These are phyloP conservation scores for Ceriops decandra DNA, from an alignment of 345 rosid genomes.

Conservation along the genomic window DNA sequence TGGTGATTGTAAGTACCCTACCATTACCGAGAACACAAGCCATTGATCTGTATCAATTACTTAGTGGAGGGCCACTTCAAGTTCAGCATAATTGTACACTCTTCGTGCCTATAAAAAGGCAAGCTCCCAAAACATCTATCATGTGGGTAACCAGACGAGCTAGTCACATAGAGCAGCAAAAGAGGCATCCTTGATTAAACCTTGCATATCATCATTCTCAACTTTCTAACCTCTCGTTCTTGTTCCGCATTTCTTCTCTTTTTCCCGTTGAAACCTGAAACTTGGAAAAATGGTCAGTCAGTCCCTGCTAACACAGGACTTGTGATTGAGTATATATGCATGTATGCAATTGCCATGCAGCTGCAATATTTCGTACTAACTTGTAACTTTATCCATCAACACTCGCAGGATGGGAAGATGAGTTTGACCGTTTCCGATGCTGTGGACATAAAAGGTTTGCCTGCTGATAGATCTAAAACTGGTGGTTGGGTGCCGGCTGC, in stretches of 20 bases:
- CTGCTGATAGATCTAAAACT: conserved; percentile 58
- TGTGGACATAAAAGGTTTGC: conserved; percentile 47
- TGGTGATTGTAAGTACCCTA: conserved; percentile 28
- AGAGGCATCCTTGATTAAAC: background rate
- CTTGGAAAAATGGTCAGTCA: conserved; percentile 27
- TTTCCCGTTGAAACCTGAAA: conserved; percentile 9
- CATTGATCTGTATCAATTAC: conserved; percentile 24
- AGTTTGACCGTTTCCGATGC: conserved; percentile 53
- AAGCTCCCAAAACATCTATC: conserved; percentile 14
- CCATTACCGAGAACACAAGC: conserved; percentile 23
- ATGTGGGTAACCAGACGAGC: background rate
- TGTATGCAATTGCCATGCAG: background rate
- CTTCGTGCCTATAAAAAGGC: conserved; percentile 40
- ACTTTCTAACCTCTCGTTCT: too few species aligned
- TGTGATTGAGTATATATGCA: background rate
- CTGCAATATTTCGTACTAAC: background rate
- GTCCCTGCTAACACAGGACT: background rate
- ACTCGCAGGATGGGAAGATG: conserved; percentile 45
- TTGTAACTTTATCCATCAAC: background rate
- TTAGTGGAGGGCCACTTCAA: conserved; percentile 35
- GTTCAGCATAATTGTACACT: conserved; percentile 9
- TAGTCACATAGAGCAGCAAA: conserved; percentile 4
- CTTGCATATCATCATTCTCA: background rate
- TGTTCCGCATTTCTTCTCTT: background rate
- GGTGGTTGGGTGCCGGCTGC: conserved; percentile 73